Evolutionary conservation across 2,329 filamentous ascomycete species (phyloP).

Genomic region (Xylariaceae sp.): DNA sequence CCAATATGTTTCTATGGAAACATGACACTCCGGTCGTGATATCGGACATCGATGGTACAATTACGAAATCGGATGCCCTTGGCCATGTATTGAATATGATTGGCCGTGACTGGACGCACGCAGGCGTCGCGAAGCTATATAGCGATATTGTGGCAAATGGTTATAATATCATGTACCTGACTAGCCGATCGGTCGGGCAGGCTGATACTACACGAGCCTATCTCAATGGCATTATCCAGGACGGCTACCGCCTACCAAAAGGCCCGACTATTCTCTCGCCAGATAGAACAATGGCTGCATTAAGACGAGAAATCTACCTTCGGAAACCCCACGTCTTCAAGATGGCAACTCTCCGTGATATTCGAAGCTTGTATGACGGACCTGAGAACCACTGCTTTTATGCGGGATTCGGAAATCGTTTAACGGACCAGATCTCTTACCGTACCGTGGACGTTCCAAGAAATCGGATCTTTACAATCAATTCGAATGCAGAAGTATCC

Average conservation of each 20-base stretch:
- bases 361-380: slow-evolving; percentile 73
- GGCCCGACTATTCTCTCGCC: slow-evolving; percentile 94
- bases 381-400: slow-evolving; percentile 79
- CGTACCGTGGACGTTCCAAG: slow-evolving; percentile 92
- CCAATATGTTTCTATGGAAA: slow-evolving; percentile 90
- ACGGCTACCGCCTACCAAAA: slow-evolving; percentile 76
- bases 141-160: slow-evolving; percentile 92
- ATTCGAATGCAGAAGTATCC: slow-evolving; percentile 92
- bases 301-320: slow-evolving; percentile 88
- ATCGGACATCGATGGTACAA: slow-evolving; percentile 97
- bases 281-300: slow-evolving; percentile 87
- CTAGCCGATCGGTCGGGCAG: slow-evolving; percentile 87
- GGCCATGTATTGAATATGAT: slow-evolving; percentile 96
- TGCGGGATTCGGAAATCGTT: slow-evolving; percentile 90
- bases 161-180: slow-evolving; percentile 98
- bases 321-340: slow-evolving; percentile 98
- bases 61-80: slow-evolving; percentile 93
- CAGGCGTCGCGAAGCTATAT: slow-evolving; percentile 94
- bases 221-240: slow-evolving; percentile 81
- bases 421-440: slow-evolving; percentile 95
- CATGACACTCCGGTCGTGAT: slow-evolving; percentile 91
- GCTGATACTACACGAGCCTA: slow-evolving; percentile 88
- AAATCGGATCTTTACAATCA: slow-evolving; percentile 96
- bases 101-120: slow-evolving; percentile 95
- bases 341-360: slow-evolving; percentile 95